Conservation (phyloP, 805 yeast genomes). For the Komagataella mondaviorum region DNA sequence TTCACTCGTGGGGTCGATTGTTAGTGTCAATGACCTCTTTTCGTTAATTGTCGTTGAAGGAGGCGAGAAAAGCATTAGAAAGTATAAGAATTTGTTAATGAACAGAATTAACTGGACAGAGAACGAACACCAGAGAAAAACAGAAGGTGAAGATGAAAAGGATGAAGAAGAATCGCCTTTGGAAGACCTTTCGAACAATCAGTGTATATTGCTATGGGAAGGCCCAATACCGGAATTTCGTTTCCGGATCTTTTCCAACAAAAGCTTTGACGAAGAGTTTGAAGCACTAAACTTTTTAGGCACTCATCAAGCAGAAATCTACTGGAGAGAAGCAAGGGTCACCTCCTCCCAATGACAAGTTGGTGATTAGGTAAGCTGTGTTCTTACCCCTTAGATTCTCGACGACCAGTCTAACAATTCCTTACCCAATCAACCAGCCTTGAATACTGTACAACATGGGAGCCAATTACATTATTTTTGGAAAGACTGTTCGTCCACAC, state of each 20-base stretch:
- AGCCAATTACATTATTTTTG: conserved; percentile 72
- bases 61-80: conserved; percentile 42
- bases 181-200: conserved; percentile 29
- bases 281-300: conserved; percentile 34
- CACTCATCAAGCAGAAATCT: conserved; percentile 41
- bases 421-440: neutral
- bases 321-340: conserved; percentile 33
- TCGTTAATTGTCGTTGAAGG: conserved; percentile 69
- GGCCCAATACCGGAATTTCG: conserved; percentile 42
- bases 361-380: neutral
- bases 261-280: conserved; percentile 34
- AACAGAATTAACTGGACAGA: conserved; percentile 62
- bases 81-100: conserved; percentile 47
- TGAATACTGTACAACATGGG: conserved; percentile 38
- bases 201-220: conserved; percentile 49
- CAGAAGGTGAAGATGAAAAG: conserved; percentile 4
- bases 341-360: neutral
- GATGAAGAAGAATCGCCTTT: conserved; percentile 4
- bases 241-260: conserved; percentile 61
- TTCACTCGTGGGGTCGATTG: conserved; percentile 48
- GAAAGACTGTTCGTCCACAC: conserved; percentile 74
- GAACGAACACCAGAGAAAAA: conserved; percentile 21
- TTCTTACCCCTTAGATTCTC: neutral
- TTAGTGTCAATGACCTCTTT: conserved; percentile 28
- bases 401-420: neutral